Percentiles rank a stretch among this genome's conserved stretches.
Conservation (phyloP, 768 basidiomycete genomes). For the Mycena albidolilacea region DNA sequence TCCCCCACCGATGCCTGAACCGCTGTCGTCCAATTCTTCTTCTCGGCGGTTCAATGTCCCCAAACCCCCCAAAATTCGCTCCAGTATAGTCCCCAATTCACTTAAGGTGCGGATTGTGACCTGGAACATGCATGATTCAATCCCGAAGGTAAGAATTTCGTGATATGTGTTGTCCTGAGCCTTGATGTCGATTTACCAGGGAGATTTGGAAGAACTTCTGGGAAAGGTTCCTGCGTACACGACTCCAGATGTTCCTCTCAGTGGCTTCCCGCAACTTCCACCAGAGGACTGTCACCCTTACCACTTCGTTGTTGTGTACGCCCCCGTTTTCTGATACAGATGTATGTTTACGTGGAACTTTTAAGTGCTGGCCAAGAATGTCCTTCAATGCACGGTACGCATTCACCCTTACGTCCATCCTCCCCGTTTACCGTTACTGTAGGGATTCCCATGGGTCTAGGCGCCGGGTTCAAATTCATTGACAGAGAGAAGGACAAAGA, state of each 20-base stretch:
- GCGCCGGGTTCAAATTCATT: constrained; percentile 82
- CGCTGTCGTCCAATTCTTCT: constrained; percentile 37
- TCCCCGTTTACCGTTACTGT: no score
- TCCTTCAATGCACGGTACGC: constrained; percentile 76
- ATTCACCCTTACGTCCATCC: no score
- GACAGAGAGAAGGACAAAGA: constrained; percentile 63
- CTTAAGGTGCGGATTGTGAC: constrained; percentile 80
- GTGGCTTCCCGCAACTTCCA: constrained; percentile 62
- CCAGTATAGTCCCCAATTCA: constrained; percentile 53
- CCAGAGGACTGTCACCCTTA: constrained; percentile 75
- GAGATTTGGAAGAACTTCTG: constrained; percentile 80
- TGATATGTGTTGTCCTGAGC: not conserved
- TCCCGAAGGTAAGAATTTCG: constrained; percentile 71
- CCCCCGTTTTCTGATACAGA: constrained; percentile 18
- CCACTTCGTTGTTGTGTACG: constrained; percentile 85
- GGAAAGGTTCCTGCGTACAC: constrained; percentile 69
- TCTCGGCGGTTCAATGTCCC: not conserved
- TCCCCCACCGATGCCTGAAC: constrained; percentile 43
- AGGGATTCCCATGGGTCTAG: constrained; percentile 79
- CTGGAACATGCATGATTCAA: constrained; percentile 91
- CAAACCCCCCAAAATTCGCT: constrained; percentile 11
- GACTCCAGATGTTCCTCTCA: constrained; percentile 41
- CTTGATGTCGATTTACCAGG: constrained; percentile 56
- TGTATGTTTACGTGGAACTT: constrained; percentile 38
- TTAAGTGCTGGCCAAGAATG: constrained; percentile 80